Evolutionary conservation across 2,329 filamentous ascomycete species (phyloP), one percentile per base, ranked within the genome.

Genomic region (Penicillium sp.): DNA sequence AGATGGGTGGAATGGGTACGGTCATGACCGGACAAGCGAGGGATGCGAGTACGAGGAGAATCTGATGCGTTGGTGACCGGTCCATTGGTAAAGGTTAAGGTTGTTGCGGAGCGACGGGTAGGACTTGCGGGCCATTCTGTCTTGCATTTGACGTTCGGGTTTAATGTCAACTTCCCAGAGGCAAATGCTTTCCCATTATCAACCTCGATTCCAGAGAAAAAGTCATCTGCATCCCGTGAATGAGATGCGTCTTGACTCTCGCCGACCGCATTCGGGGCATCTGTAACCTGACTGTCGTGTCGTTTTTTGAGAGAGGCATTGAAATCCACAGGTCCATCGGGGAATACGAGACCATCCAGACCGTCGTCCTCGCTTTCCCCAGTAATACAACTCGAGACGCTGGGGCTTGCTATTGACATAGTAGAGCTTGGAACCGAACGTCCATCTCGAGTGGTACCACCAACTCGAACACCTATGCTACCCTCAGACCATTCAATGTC

Each of bases 331-430:
- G 90, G 90, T 1, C 91, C 92, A 48, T 82, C 81, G 0, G 94
- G 94, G 16, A 97, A 79, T 18, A 96, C 78, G 13, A 99, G 80
- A n/a, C 92, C 92, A 54, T 94, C 89, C 54, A 97, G 82, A 6
- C 89, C 88, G 70, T 97, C 92, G 61, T 96, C 92, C 67, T 96
- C 92, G 66, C 92, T 97, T 75, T 96, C 94, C 9, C 84, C 82
- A 1, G 91, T 96, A 62, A 95, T 85, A 57, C 89, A 94, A 71
- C 92, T 97, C 18, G 91, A 89, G 50, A 95, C 82, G 69, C 92
- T 97, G 13, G 94, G 92, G 67, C 92, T 97, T 69, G 96, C 81
- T 25, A 90, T 89, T 35, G 92, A 96, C 31, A 87, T 85, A 16
- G 90, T 92, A 1, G 91, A 96, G 75, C 90, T 94, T 63, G 90